Percentiles rank a stretch among this genome's conserved stretches.
Conservation (phyloP, 2,329 filamentous ascomycete species). For the Fonsecaea pedrosoi region DNA sequence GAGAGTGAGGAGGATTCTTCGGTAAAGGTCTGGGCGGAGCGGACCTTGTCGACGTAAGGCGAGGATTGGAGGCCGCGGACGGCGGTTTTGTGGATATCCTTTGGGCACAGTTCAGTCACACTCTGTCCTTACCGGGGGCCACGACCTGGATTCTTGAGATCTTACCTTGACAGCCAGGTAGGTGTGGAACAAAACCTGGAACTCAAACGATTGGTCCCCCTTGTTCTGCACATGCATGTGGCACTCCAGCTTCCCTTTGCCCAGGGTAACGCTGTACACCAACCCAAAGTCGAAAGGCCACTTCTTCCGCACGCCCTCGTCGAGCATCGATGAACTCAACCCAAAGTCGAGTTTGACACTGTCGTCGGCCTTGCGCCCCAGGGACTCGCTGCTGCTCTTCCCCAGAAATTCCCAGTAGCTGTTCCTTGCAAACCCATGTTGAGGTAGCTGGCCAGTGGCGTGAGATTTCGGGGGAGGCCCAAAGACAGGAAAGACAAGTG, state of each 20-base stretch:
- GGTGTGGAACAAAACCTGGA: conserved; percentile 88
- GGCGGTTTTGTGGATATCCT: conserved; percentile 79
- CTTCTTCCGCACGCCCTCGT: conserved; percentile 69
- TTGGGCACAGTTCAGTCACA: conserved; percentile 4
- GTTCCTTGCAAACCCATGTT: conserved; percentile 93
- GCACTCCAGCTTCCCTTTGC: conserved; percentile 75
- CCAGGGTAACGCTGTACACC: conserved; percentile 90
- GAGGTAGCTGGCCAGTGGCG: conserved; percentile 78
- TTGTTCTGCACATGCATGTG: conserved; percentile 89
- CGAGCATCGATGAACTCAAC: conserved; percentile 75
- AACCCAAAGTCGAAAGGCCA: conserved; percentile 91
- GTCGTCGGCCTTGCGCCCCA: conserved; percentile 59
- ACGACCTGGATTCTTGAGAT: conserved; percentile 23
- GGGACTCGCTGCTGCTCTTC: conserved; percentile 70
- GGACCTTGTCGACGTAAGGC: conserved; percentile 83
- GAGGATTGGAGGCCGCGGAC: conserved; percentile 79
- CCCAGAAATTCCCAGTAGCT: conserved; percentile 93
- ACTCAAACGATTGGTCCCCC: conserved; percentile 81
- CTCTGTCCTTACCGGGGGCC: neutral
- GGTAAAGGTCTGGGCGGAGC: conserved; percentile 67
- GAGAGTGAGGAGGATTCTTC: conserved; percentile 69
- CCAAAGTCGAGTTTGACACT: conserved; percentile 96
- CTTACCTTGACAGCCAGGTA: conserved; percentile 82
- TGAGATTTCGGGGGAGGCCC: conserved; percentile 78
- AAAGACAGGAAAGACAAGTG: conserved; percentile 62